These are phyloP conservation scores for Melaleuca quinquenervia DNA, from an alignment of 345 rosid species.

Conservation along the genomic window DNA sequence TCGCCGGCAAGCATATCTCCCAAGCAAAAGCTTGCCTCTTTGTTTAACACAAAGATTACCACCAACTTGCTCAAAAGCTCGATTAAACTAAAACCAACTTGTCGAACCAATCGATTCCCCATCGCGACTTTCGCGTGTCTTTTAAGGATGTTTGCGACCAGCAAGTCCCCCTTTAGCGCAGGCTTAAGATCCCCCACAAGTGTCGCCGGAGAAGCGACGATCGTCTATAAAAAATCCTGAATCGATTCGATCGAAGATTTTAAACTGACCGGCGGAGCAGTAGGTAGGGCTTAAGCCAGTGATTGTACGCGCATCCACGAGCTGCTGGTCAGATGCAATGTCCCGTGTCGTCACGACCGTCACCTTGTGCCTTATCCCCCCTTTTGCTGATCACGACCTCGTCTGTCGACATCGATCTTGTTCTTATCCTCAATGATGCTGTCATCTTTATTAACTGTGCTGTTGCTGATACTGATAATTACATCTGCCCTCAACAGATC, in stretches of 20 bases:
- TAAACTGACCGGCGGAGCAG: not conserved
- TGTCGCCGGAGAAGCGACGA: not conserved
- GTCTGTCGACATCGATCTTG: not conserved
- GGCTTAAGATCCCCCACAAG: not conserved
- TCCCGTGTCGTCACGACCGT: not conserved
- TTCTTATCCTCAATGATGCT: not conserved
- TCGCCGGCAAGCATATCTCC: not conserved
- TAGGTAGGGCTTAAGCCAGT: not conserved
- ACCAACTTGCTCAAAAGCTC: not conserved
- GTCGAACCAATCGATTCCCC: not conserved
- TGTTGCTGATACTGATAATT: not conserved
- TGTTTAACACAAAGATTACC: not conserved
- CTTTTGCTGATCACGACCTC: not conserved
- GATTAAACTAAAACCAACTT: not conserved
- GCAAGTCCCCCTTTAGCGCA: not conserved
- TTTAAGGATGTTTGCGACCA: not conserved
- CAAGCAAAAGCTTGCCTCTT: not conserved
- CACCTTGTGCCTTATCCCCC: not conserved
- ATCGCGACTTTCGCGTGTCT: not conserved
- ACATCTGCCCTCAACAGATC: not conserved
- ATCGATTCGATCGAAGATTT: not conserved
- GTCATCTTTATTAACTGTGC: not conserved
- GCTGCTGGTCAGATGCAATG: not conserved
- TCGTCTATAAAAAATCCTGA: not conserved
- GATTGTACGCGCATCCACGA: not conserved